Conservation (phyloP, 106 monocot species). For the Ottelia alismoides region DNA sequence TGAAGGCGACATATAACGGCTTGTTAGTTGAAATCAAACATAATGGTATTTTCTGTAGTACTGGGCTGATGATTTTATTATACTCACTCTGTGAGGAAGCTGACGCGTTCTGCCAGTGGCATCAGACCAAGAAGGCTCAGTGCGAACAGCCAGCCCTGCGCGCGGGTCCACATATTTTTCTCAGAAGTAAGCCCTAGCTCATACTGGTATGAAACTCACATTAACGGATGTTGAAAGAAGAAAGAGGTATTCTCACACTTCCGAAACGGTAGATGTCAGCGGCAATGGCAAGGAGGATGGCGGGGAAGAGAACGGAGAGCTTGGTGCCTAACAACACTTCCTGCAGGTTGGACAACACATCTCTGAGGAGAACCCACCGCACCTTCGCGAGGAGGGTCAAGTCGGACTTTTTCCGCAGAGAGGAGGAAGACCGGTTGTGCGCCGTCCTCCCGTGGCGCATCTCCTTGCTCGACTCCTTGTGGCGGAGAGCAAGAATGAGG, state of each 20-base stretch:
- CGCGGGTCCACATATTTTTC: no score
- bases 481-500: no score
- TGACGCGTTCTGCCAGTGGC: constrained; percentile 64
- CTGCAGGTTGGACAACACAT: constrained; percentile 10
- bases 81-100: constrained; percentile 70
- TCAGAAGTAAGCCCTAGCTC: no score
- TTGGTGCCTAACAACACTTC: constrained; percentile 29
- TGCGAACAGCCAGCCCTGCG: constrained; percentile 58
- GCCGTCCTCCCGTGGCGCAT: constrained; percentile 25
- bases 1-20: neutral
- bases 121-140: constrained; percentile 49
- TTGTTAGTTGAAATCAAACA: neutral
- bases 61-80: neutral
- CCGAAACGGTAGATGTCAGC: constrained; percentile 12
- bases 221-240: no score
- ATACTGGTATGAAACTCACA: neutral
- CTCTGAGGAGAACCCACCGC: constrained; percentile 1
- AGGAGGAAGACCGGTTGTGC: constrained; percentile 46
- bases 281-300: constrained; percentile 27
- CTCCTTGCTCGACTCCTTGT: constrained; percentile 16
- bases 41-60: neutral
- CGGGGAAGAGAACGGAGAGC: constrained; percentile 29
- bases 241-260: constrained; percentile 3
- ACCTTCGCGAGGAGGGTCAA: constrained; percentile 31
- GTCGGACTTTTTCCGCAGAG: constrained; percentile 56